Base-by-base conservation (phyloP, 305 asterid genomes). In the Fraxinus angustifolia region DNA sequence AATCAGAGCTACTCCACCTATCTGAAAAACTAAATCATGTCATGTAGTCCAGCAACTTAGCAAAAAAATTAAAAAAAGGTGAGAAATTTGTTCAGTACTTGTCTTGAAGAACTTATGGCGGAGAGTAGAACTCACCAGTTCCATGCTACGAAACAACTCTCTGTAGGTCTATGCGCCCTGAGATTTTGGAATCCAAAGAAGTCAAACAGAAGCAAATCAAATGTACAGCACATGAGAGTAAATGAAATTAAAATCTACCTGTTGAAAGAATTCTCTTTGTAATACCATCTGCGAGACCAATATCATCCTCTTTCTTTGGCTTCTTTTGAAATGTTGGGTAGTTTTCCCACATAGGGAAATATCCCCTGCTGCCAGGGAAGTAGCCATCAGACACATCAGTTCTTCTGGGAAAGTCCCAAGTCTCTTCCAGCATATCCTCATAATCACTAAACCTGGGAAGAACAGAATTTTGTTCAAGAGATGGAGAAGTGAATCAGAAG, bases 131-230 rank as follows among this genome's bases (percentile, higher is more conserved):
- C 93, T 84, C 86, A 90, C 97, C 94, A 92, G 88, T 87, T 90
- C 95, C 96, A 93, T 94, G 90, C 97, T 96, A 83, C 97, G 91
- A 88, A 96, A 96, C 93, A 96, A 89, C 87, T 86, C 99, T 93
- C 92, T 96, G 95, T 77, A 94, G 86, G 73, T 96, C 97, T 75
- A 92, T 94, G 70, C 95, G 98, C 70, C 97, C 98, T 95, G 90
- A 75, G 19, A 72, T 77, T 82, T 68, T 45, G 73, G 50, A 85
- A 56, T 28, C 72, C 77, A 84, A 75, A 71, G 48, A 81, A 80
- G 80, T 84, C 81, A 80, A 85, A 73, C 68, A 81, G 68, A 77
- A 84, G 77, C 72, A 73, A 79, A 82, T 34, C 75, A 77, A 84
- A 30, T 11, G 50, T 75, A 53, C 38, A 78, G 35, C 34, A 78